phyloP scores from a whole-genome alignment of 768 basidiomycete genomes.

The Mrakia gelida region DNA sequence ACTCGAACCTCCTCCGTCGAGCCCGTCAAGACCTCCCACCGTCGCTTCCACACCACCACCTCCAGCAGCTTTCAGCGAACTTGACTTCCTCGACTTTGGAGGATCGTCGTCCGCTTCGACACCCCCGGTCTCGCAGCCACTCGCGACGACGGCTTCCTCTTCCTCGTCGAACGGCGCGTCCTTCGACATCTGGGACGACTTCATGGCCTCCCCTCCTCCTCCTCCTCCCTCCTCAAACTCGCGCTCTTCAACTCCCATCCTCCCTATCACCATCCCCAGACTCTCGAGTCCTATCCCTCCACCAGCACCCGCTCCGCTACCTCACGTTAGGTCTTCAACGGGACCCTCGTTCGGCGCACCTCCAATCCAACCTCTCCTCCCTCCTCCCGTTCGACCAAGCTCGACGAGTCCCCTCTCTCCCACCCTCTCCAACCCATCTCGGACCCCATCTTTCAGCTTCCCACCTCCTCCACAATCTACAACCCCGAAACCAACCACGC shows the following conservation, averaged over 20 bases:
- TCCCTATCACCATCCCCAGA: background rate
- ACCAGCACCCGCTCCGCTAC: background rate
- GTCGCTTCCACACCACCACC: background rate
- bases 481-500: background rate
- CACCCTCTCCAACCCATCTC: background rate
- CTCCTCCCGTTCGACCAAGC: background rate
- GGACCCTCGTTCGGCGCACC: background rate
- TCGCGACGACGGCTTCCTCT: too few relatives aligned
- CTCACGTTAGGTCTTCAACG: background rate
- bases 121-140: background rate
- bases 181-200: slow-evolving; percentile 26
- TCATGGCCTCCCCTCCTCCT: slow-evolving; percentile 6
- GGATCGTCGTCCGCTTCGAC: background rate
- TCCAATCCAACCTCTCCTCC: background rate
- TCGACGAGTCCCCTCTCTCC: background rate
- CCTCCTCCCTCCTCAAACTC: background rate
- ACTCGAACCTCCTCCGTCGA: slow-evolving; percentile 18
- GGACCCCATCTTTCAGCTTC: background rate
- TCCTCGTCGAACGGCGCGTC: background rate
- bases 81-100: slow-evolving; percentile 19
- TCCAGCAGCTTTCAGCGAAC: background rate
- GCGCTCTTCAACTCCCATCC: background rate
- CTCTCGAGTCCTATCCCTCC: background rate
- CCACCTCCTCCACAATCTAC: background rate
- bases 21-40: background rate